Percentiles rank a stretch among this genome's conserved stretches.
These are phyloP conservation scores for Clausena lansium DNA, from an alignment of 345 rosid species.

Conservation along the genomic window DNA sequence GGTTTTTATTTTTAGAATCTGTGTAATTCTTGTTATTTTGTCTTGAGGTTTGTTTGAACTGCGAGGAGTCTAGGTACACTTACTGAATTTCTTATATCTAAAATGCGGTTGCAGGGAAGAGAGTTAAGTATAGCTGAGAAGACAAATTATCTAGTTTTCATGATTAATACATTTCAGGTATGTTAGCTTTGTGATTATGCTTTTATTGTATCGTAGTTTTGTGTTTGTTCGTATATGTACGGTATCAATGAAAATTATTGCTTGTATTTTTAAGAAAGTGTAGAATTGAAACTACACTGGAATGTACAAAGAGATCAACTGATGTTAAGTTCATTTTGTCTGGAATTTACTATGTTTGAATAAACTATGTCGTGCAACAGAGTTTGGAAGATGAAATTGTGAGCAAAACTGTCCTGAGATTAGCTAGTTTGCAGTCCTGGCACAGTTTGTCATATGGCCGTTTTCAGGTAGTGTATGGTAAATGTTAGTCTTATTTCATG, in stretches of 20 bases:
- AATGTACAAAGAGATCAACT: neutral
- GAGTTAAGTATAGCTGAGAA: conserved; percentile 82
- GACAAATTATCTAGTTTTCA: conserved; percentile 89
- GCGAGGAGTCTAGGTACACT: conserved; percentile 1
- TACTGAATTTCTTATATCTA: conserved; percentile 10
- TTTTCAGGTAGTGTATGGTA: conserved; percentile 60
- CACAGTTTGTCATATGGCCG: conserved; percentile 92
- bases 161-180: conserved; percentile 99
- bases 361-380: conserved; percentile 40
- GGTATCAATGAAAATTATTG: neutral
- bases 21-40: neutral
- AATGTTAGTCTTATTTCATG: conserved; percentile 1
- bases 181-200: conserved; percentile 21
- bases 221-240: neutral
- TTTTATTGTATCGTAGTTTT: neutral
- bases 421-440: conserved; percentile 89
- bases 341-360: neutral
- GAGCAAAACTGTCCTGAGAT: conserved; percentile 70
- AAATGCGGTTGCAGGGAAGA: conserved; percentile 61
- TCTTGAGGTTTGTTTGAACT: neutral
- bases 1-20: neutral
- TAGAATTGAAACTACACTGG: neutral
- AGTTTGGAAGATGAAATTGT: conserved; percentile 97
- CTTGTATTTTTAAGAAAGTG: neutral
- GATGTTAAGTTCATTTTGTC: neutral